Conservation (phyloP, 1,139 yeast species). For the Hemisphaericaspora xylanilytica region DNA sequence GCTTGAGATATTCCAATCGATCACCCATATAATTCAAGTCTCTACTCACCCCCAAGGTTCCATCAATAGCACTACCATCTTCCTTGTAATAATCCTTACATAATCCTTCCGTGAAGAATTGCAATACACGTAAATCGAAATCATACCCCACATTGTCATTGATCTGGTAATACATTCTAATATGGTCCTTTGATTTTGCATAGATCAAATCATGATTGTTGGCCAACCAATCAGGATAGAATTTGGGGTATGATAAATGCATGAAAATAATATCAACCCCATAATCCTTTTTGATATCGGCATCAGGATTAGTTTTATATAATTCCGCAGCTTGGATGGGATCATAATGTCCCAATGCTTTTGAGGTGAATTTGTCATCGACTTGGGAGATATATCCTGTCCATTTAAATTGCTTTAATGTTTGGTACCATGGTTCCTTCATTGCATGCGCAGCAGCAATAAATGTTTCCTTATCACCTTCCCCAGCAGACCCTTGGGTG, state of each 20-base stretch:
- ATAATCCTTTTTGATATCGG: constrained; percentile 7
- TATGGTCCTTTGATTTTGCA: constrained; percentile 34
- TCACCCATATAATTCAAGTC: constrained; percentile 35
- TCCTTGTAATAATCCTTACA: constrained; percentile 37
- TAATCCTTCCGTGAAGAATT: constrained; percentile 37
- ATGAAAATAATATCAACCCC: constrained; percentile 40
- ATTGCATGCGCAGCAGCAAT: constrained; percentile 61
- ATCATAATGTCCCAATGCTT: constrained; percentile 62
- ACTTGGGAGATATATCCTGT: constrained; percentile 48
- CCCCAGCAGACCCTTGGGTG: constrained; percentile 70
- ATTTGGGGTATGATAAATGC: constrained; percentile 69
- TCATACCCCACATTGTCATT: constrained; percentile 49
- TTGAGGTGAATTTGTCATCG: constrained; percentile 40
- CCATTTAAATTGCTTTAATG: constrained; percentile 48
- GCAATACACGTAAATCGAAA: constrained; percentile 46
- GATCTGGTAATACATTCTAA: constrained; percentile 46
- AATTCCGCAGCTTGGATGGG: constrained; percentile 33
- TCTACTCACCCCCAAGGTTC: constrained; percentile 16
- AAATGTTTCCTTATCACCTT: constrained; percentile 70
- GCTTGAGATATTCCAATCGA: constrained; percentile 27
- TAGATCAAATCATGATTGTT: constrained; percentile 46
- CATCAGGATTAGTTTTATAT: neutral
- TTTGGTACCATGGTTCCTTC: constrained; percentile 51
- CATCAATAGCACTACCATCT: constrained; percentile 30
- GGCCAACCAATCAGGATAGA: constrained; percentile 49